Conservation (phyloP, 177 flowering plant genomes). For the Vitis hybrid region DNA sequence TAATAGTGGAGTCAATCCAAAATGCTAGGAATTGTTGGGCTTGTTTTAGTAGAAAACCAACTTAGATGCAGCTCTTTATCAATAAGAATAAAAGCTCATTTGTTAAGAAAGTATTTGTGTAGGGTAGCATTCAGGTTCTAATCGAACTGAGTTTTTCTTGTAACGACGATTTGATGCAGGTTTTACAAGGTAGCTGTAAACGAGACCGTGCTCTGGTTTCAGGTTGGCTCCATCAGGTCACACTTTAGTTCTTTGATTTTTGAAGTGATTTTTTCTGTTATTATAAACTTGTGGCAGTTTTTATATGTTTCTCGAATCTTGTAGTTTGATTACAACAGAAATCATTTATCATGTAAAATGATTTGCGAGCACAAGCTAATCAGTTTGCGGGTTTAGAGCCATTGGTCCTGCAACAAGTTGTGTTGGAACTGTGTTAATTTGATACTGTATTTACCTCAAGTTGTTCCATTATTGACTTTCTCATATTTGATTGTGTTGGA, state of each 20-base stretch:
- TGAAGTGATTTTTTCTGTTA: not conserved
- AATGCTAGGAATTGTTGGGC: too few species aligned
- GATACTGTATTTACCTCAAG: not conserved
- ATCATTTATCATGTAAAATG: too few species aligned
- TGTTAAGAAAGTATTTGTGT: too few species aligned
- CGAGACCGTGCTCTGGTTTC: slow-evolving; percentile 87
- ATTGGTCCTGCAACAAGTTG: not conserved
- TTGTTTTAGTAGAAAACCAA: too few species aligned
- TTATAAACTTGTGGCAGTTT: not conserved
- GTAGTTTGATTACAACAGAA: too few species aligned
- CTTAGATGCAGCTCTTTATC: too few species aligned
- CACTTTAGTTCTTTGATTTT: slow-evolving; percentile 30
- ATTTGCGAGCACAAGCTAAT: not conserved
- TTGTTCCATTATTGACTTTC: slow-evolving; percentile 11
- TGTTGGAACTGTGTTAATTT: not conserved
- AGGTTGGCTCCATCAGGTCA: slow-evolving; percentile 93
- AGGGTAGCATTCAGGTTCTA: not conserved
- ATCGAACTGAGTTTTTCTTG: not conserved
- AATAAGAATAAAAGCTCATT: too few species aligned
- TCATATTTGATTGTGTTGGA: slow-evolving; percentile 22
- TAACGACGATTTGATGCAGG: slow-evolving; percentile 31
- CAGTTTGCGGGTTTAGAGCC: not conserved
- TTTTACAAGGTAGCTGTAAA: slow-evolving; percentile 73
- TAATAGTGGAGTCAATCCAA: too few species aligned
- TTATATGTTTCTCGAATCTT: too few species aligned